Evolutionary conservation across 768 basidiomycete genomes (phyloP).

Genomic region (Ramaria sp.): DNA sequence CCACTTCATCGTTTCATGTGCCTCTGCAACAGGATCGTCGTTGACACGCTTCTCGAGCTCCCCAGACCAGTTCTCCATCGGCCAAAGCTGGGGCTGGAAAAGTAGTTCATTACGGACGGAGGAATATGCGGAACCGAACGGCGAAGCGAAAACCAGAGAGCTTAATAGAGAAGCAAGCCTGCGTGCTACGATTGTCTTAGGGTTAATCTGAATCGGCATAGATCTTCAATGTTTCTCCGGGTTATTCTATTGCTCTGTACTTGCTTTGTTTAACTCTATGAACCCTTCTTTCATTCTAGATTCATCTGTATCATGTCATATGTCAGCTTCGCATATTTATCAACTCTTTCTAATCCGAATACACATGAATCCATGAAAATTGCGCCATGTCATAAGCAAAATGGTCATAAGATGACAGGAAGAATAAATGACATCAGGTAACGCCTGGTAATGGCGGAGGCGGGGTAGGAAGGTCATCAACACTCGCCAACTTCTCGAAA

Average conservation of each 20-base stretch:
- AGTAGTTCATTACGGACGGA: slow-evolving; percentile 41
- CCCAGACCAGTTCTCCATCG: slow-evolving; percentile 75
- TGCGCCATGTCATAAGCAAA: neutral
- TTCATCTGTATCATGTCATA: neutral
- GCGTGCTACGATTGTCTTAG: slow-evolving; percentile 70
- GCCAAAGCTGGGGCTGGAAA: slow-evolving; percentile 95
- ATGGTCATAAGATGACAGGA: neutral
- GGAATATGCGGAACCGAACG: slow-evolving; percentile 27
- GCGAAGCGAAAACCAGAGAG: slow-evolving; percentile 23
- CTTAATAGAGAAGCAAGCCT: slow-evolving; percentile 41
- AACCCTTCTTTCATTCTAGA: neutral
- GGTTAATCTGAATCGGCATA: slow-evolving; percentile 44
- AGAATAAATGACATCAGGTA: neutral
- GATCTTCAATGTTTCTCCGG: neutral
- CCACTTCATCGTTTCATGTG: slow-evolving; percentile 77
- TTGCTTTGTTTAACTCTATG: neutral
- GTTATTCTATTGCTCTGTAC: neutral
- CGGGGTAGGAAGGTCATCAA: neutral
- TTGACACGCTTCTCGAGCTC: slow-evolving; percentile 77
- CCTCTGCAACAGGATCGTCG: slow-evolving; percentile 69
- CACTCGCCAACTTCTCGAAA: neutral
- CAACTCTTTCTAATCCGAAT: neutral
- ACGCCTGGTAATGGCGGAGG: neutral
- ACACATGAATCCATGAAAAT: neutral
- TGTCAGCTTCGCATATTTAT: neutral